Evolutionary conservation across 345 rosid genomes (phyloP).

Genomic region (Populus nigra): DNA sequence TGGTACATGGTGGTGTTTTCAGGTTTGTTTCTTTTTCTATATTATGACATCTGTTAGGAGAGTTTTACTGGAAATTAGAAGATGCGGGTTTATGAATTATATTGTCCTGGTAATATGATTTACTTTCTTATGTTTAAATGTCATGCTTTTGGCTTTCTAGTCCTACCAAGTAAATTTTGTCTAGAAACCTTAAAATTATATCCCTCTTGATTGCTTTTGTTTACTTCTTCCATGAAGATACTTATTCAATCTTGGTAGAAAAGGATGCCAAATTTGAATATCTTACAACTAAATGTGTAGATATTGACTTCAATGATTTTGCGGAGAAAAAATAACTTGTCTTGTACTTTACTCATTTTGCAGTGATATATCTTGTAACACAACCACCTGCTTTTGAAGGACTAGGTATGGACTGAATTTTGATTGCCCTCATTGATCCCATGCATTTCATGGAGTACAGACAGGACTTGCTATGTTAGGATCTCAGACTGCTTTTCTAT

Average conservation of each 20-base stretch:
- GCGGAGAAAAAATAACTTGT: not conserved
- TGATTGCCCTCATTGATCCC: not conserved
- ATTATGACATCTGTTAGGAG: not conserved
- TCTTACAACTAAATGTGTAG: not conserved
- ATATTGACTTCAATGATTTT: not conserved
- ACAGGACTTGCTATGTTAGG: not conserved
- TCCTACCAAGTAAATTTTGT: not conserved
- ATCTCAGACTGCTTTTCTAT: not conserved
- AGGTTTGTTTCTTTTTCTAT: constrained; percentile 37
- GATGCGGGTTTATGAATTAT: not conserved
- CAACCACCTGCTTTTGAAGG: constrained; percentile 63
- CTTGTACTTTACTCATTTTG: constrained; percentile 16
- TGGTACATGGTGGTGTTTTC: constrained; percentile 61
- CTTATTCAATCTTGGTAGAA: not conserved
- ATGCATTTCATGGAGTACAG: not conserved
- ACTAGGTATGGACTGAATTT: constrained; percentile 52
- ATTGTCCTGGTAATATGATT: not conserved
- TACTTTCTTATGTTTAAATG: not conserved
- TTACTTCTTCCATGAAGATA: not conserved
- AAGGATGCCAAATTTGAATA: not conserved
- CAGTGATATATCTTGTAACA: constrained; percentile 67
- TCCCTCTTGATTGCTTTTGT: not conserved
- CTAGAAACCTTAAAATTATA: not conserved
- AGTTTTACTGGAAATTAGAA: not conserved
- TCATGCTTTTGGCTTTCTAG: not conserved